phyloP scores from a whole-genome alignment of 768 basidiomycete genomes.

The Austroboletus eburneus region DNA sequence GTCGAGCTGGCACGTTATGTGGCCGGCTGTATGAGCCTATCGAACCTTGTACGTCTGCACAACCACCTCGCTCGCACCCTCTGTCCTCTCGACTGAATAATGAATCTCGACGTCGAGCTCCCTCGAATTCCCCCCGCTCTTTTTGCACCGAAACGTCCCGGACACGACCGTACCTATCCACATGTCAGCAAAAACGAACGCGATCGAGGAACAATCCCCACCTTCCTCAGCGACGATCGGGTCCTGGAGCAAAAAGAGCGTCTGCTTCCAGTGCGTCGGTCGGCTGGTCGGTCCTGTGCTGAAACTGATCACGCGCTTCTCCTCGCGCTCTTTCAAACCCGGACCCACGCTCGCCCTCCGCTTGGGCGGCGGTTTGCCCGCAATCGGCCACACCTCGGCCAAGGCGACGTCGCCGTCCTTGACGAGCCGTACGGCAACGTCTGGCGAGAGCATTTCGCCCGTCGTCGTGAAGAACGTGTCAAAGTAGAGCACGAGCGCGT shows the following conservation, averaged over 20 bases:
- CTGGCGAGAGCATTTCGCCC: slow-evolving; percentile 50
- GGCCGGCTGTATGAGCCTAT: too few relatives aligned
- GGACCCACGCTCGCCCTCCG: slow-evolving; percentile 56
- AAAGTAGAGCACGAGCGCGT: slow-evolving; percentile 87
- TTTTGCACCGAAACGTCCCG: slow-evolving; percentile 81
- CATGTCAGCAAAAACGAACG: neutral
- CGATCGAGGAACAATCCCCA: slow-evolving; percentile 29
- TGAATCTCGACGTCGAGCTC: slow-evolving; percentile 93
- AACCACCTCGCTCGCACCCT: slow-evolving; percentile 39
- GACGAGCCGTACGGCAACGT: slow-evolving; percentile 50
- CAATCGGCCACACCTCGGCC: slow-evolving; percentile 81
- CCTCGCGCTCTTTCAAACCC: slow-evolving; percentile 38
- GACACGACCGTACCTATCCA: slow-evolving; percentile 62
- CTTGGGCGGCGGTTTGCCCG: slow-evolving; percentile 56
- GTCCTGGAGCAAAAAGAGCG: slow-evolving; percentile 78
- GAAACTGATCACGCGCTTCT: slow-evolving; percentile 57
- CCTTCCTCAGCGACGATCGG: slow-evolving; percentile 76
- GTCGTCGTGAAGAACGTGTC: slow-evolving; percentile 83
- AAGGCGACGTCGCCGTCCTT: slow-evolving; percentile 56
- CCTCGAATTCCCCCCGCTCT: slow-evolving; percentile 75
- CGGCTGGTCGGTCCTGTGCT: slow-evolving; percentile 86
- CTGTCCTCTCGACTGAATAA: slow-evolving; percentile 47
- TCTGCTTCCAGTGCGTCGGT: slow-evolving; percentile 97
- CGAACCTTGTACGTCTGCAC: slow-evolving; percentile 81
- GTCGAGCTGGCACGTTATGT: neutral